Evolutionary conservation across 2,329 filamentous ascomycete genomes (phyloP), one percentile per base, ranked within the genome.

Genomic region (Coniochaeta sp.): DNA sequence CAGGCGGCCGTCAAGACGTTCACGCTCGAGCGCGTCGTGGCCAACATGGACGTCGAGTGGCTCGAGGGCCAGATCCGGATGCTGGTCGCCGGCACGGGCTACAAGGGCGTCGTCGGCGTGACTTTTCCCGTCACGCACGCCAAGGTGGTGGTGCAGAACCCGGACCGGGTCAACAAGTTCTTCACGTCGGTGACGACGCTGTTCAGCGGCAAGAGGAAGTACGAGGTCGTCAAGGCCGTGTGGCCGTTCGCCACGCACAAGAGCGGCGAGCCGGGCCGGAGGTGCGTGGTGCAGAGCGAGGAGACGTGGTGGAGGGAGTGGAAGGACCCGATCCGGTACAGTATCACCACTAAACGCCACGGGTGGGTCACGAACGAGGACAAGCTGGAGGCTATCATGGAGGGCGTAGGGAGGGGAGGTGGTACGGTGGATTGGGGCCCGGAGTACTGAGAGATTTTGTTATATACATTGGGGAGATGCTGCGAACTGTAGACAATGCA

Each of bases 291-390:
- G n/a, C 80, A 83, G 68, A 81, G 75, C 60, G 81, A 85, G 69
- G 80, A 82, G 66, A 74, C 73, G 2, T 85, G 82, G 81, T 85
- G 81, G 78, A 72, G 72, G 57, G 78, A 80, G 63, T 82, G 79
- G 79, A 76, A 71, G 59, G 76, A 79, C 61, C 72, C 75, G 1
- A 75, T 80, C 63, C 72, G 69, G 59, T 74, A 75, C 62, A 74
- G 74, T 3, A 70, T 77, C 42, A 63, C 65, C 30, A 65, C 65
- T 4, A 75, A 73, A 61, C 69, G 77, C 6, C 67, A 72, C 4
- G 77, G 77, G 28, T 79, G 75, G 73, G 77, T 83, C 9, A 81
- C 80, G 1, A 79, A 79, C 59, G 80, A 82, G 66, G 80, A 83
- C 61, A 81, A 79, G 63, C 73, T 83, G 8, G 80, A 83, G 66